Base-by-base conservation (phyloP, 2,329 filamentous ascomycete genomes). In the Curvularia hawaiiensis region DNA sequence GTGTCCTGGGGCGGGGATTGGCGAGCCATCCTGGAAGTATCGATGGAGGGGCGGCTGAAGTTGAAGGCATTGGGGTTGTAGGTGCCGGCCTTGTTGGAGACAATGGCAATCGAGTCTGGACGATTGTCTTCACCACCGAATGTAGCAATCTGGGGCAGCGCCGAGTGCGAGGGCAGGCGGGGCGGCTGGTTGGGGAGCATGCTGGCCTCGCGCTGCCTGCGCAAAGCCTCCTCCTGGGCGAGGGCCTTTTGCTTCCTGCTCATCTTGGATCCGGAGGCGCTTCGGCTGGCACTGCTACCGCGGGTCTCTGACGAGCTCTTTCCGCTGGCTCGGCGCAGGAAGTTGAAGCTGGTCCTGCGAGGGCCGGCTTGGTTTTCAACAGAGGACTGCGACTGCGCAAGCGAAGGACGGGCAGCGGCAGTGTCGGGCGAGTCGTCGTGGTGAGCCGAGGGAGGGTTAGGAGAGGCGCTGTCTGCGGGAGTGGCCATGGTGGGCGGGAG, bases 81-180 rank as follows among this genome's bases (percentile, higher is more conserved):
- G 59, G 56, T 66, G 65, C 66, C 65, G 79, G 81, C 64, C 85
- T 84, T 74, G 84, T 86, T 57, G 84, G 86, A 84, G 64, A 85
- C 77, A 69, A 85, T 85, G 65, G 85, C 83, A 58, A 86, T 76
- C 8, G 85, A 85, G 67, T 90, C 88, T 30, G 87, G 83, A 60
- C 87, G 78, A 47, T 75, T 81, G 50, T 85, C 79, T 54, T 91
- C 89, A 63, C 85, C 85, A 60, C 86, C 86, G 69, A 87, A 87
- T 16, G 80, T 82, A 63, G 84, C 80, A 55, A 87, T 72, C 79
- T 80, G 68, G 72, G 78, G 70, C 72, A 83, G 62, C 71, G 79
- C 67, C 77, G 73, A 73, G 66, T 77, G 76, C 26, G 76, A 75
- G 24, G 84, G 84, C 30, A 87, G 79, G 65, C 83, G 84, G 56